Base-by-base conservation (phyloP, 192 early-diverging fungal genomes). In the Linnemannia schmuckeri region DNA sequence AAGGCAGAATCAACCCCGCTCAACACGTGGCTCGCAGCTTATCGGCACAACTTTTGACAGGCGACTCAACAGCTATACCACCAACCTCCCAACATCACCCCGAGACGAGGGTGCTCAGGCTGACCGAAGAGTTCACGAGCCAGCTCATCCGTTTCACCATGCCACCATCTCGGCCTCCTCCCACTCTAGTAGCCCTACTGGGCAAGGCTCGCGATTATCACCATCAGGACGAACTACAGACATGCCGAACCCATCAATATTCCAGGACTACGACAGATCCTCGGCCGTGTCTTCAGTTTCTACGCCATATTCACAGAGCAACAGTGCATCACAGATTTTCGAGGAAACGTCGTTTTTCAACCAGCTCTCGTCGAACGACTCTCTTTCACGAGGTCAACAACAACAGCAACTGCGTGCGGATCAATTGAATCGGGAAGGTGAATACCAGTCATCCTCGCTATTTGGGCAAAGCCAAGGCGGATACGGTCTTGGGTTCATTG, bases 271-370 rank as follows among this genome's bases (percentile, higher is more conserved):
- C 69, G 85, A 86, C 7, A 79, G 79, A 30, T 86, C 85, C 5
- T 87, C 85, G 4, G 70, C 85, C 0, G 37, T 87, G 0, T 87
- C 85, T 0, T 75, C 85, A 1, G 79, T 46, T 15, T 87, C 85
- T 3, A 87, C 85, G 5, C 85, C 85, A 0, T 87, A 87, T 71
- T 87, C 85, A 30, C 85, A 87, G 22, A 87, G 85, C 46, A 87
- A 87, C 61, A 87, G 85, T 10, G 80, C 76, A 18, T 87, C 85
- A 0, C 85, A 87, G 54, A 87, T 87, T 70, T 87, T 87, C 78
- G 85, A 87, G 57, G 85, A 87, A 54, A 87, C 85, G 10, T 87
- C 85, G 5, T 87, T 87, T 30, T 87, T 87, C 49, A 87, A 87
- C 12, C 85, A 87, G 41, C 40, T 87, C 3, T 87, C 85, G 0